phyloP scores from a whole-genome alignment of 306 rosid genomes.

The Vigna unguiculata region DNA sequence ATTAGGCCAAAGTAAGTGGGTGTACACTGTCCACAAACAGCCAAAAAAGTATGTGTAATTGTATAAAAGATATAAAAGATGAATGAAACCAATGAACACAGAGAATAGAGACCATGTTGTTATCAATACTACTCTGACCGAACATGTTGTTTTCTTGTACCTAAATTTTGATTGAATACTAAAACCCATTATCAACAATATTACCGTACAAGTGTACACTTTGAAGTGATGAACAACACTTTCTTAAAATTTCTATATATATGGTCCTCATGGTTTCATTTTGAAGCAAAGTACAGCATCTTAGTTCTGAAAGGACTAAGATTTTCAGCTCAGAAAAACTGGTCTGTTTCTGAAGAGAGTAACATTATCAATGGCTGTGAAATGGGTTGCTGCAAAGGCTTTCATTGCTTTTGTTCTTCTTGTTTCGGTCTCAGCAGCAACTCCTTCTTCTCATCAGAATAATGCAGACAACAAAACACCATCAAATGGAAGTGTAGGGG shows the following conservation, averaged over 20 bases:
- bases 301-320: not conserved
- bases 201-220: not conserved
- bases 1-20: constrained; percentile 5
- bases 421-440: constrained; percentile 53
- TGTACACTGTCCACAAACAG: constrained; percentile 1
- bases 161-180: constrained; percentile 19
- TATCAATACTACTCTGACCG: not conserved
- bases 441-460: constrained; percentile 8
- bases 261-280: not conserved
- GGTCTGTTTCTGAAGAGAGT: not conserved
- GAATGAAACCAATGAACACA: constrained; percentile 4
- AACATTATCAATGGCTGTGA: constrained; percentile 37
- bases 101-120: not conserved
- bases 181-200: not conserved
- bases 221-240: constrained; percentile 10
- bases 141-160: constrained; percentile 15
- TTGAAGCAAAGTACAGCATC: constrained; percentile 28
- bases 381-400: constrained; percentile 48
- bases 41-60: not conserved
- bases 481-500: constrained; percentile 29
- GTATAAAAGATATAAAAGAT: not conserved
- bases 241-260: not conserved
- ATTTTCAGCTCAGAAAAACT: not conserved
- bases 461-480: constrained; percentile 40
- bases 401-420: constrained; percentile 49